Conservation (phyloP, 371 early-diverging fungal species). For the Mucor piriformis region DNA sequence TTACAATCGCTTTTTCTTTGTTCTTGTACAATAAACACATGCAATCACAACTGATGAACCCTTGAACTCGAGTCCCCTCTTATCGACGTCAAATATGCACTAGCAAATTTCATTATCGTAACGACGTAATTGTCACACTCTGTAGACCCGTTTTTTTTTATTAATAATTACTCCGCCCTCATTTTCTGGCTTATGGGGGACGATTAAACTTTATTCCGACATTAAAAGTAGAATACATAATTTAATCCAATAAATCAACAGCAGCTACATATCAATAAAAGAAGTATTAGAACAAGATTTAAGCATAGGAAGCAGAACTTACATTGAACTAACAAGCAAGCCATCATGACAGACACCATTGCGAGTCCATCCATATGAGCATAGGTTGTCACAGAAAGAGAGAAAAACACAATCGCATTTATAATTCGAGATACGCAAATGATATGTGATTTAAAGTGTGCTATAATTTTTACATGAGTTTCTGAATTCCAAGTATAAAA, state of each 20-base stretch:
- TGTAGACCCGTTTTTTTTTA: background rate
- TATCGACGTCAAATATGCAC: background rate
- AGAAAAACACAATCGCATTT: slow-evolving; percentile 54
- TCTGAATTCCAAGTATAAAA: background rate
- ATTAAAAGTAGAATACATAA: background rate
- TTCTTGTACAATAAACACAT: background rate
- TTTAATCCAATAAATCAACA: slow-evolving; percentile 45
- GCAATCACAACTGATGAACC: background rate
- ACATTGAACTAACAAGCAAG: slow-evolving; percentile 54
- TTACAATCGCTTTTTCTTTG: background rate
- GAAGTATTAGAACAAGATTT: no score
- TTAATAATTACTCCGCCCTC: slow-evolving; percentile 1
- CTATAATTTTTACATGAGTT: slow-evolving; percentile 22
- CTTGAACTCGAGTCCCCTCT: slow-evolving; percentile 1
- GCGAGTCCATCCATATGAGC: slow-evolving; percentile 44
- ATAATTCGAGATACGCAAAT: slow-evolving; percentile 54
- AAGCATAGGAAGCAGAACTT: no score
- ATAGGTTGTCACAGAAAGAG: slow-evolving; percentile 43
- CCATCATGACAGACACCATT: slow-evolving; percentile 53
- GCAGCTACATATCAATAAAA: slow-evolving; percentile 31
- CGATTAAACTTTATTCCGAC: background rate
- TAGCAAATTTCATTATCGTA: background rate
- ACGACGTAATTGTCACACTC: slow-evolving; percentile 7
- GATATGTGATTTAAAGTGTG: slow-evolving; percentile 36
- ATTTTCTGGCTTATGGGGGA: background rate